Evolutionary conservation across 352 stramenopile genomes (phyloP).

Genomic region (Pythium plurisporium): DNA sequence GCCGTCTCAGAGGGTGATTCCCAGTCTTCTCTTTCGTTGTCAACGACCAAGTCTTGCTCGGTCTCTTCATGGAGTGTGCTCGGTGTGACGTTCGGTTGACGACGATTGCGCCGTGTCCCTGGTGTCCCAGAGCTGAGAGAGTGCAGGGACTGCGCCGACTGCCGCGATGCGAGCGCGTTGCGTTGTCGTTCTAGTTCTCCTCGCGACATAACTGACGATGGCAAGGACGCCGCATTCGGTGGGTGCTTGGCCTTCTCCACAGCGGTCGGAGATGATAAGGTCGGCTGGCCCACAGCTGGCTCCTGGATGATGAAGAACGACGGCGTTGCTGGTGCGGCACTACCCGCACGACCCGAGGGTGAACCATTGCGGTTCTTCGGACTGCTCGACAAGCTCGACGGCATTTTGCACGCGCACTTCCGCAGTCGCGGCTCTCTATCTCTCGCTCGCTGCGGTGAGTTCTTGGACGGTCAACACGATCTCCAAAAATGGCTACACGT

Average conservation of each 20-base stretch:
- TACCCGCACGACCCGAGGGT: not conserved
- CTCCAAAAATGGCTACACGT: too few relatives aligned
- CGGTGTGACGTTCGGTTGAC: not conserved
- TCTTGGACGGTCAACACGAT: too few relatives aligned
- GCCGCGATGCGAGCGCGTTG: conserved; percentile 11
- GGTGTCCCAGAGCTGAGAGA: conserved; percentile 21
- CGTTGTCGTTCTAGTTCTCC: conserved; percentile 19
- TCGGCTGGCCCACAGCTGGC: conserved; percentile 20
- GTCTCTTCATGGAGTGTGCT: conserved; percentile 17
- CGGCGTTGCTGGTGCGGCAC: conserved; percentile 13
- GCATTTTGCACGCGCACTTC: too few relatives aligned
- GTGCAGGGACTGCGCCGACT: conserved; percentile 4
- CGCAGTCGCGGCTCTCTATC: too few relatives aligned
- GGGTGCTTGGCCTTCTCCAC: not conserved
- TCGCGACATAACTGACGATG: not conserved
- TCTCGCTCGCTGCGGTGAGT: too few relatives aligned
- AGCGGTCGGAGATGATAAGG: conserved; percentile 4
- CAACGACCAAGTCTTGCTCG: conserved; percentile 16
- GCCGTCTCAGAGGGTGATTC: not conserved
- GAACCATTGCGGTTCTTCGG: conserved; percentile 13
- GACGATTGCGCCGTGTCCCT: conserved; percentile 4
- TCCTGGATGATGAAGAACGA: conserved; percentile 75
- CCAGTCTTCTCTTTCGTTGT: conserved; percentile 8
- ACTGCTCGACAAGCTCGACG: not conserved
- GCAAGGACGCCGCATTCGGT: not conserved